These are phyloP conservation scores for Millerago galiae DNA, from an alignment of 805 yeast genomes.

Conservation along the genomic window DNA sequence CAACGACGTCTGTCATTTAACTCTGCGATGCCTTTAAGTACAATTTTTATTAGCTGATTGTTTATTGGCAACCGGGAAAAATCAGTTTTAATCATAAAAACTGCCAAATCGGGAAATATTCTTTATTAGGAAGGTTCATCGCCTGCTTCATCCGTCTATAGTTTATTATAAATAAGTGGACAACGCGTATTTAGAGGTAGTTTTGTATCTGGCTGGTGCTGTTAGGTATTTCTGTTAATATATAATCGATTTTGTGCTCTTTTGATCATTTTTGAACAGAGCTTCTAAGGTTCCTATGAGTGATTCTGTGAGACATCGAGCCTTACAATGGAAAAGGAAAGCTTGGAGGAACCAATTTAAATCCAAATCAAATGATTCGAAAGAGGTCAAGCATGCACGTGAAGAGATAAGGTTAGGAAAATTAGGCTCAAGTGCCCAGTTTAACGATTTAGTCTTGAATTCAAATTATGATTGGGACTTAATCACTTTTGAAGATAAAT, in stretches of 20 bases:
- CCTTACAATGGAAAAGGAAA: background rate
- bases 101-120: background rate
- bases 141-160: background rate
- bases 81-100: background rate
- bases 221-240: too few species aligned
- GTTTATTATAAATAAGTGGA: too few species aligned
- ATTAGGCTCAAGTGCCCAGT: conserved; percentile 17
- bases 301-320: background rate
- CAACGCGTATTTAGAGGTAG: too few species aligned
- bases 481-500: background rate
- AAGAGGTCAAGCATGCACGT: background rate
- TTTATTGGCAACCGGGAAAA: conserved; percentile 1
- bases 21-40: background rate
- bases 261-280: too few species aligned
- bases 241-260: too few species aligned
- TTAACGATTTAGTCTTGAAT: conserved; percentile 13
- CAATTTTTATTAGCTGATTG: conserved; percentile 7
- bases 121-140: background rate
- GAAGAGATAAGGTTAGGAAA: conserved; percentile 13
- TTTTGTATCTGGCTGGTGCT: too few species aligned
- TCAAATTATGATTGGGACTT: conserved; percentile 16
- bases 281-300: background rate
- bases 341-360: conserved; percentile 1
- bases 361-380: background rate
- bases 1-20: conserved; percentile 13